Conservation (phyloP, 768 basidiomycete species). For the Pulveroboletus ravenelii region DNA sequence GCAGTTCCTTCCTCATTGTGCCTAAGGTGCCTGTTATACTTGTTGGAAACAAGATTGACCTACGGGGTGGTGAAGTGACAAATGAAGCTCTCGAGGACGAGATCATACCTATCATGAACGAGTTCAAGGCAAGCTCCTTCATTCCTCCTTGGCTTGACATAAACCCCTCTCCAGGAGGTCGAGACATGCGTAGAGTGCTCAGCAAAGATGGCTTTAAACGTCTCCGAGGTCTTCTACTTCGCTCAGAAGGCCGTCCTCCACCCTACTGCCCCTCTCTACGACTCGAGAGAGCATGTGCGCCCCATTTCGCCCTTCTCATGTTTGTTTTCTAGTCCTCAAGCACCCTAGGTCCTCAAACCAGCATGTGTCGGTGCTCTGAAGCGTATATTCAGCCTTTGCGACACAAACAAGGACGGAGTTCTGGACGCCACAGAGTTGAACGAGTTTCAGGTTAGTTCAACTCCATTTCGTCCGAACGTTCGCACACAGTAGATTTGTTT, state of each 20-base stretch:
- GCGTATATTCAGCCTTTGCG: slow-evolving; percentile 96
- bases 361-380: slow-evolving; percentile 82
- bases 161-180: slow-evolving; percentile 65
- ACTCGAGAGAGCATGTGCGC: slow-evolving; percentile 89
- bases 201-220: slow-evolving; percentile 84
- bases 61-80: slow-evolving; percentile 88
- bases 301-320: slow-evolving; percentile 1
- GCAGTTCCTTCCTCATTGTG: slow-evolving; percentile 3
- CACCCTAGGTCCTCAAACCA: slow-evolving; percentile 78
- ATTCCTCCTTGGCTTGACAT: background rate
- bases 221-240: slow-evolving; percentile 97
- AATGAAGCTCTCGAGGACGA: slow-evolving; percentile 93
- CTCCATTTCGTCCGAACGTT: background rate
- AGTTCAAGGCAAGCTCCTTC: slow-evolving; percentile 76
- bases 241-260: slow-evolving; percentile 97
- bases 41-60: slow-evolving; percentile 97
- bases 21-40: slow-evolving; percentile 89
- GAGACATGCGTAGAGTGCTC: slow-evolving; percentile 98
- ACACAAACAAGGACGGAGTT: slow-evolving; percentile 89
- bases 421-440: slow-evolving; percentile 89
- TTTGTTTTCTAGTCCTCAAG: slow-evolving; percentile 10
- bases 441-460: slow-evolving; percentile 79
- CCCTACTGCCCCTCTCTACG: slow-evolving; percentile 94
- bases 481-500: background rate
- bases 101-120: slow-evolving; percentile 95